Base-by-base conservation (phyloP, 2,329 filamentous ascomycete genomes). In the Hymenoscyphus linearis region DNA sequence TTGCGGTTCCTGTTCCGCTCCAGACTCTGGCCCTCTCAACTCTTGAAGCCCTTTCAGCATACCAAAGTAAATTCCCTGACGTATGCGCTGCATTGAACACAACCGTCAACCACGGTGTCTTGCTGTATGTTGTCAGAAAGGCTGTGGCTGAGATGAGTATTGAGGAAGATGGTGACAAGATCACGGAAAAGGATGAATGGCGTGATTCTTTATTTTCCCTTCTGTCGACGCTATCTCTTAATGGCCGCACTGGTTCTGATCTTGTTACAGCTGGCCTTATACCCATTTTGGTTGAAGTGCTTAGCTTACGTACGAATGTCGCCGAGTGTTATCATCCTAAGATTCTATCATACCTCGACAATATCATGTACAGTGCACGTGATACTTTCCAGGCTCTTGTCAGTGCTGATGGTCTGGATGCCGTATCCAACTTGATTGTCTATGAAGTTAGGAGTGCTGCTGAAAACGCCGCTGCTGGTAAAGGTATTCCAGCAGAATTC, bases 81-180 rank as follows among this genome's bases (percentile, higher is more conserved):
- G 88, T 99, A 26, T 87, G 92, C 65, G 87, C 91, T 50, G 92
- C 95, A n/a, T 79, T 99, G 50, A 96, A 92, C 70, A 91, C 96
- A 59, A 96, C 93, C 68, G 93, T 98, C 40, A 98, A 96, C 69
- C 96, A 99, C 69, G 96, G 95, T 14, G 89, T 98, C 34, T 81
- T 99, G 52, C 88, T 98, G 67, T 98, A 97, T 71, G 84, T 97
- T 67, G 88, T 96, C 56, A 85, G 93, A 60, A 97, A 96, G 75
- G 90, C 92, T 10, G 90, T 98, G 61, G 87, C 88, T 18, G 90
- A 92, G 65, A 88, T 99, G 77, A 85, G 82, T 61, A 78, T 78
- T 18, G 81, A 85, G 62, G 84, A 88, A 60, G 76, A 79, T 62
- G 80, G 85, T 44, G 80, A 83, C 25, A 82, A 86, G 65, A 81